A percentile compares a stretch with the other conserved stretches of the same genome.
phyloP scores from a whole-genome alignment of 306 rosid genomes.

The Vicia villosa region DNA sequence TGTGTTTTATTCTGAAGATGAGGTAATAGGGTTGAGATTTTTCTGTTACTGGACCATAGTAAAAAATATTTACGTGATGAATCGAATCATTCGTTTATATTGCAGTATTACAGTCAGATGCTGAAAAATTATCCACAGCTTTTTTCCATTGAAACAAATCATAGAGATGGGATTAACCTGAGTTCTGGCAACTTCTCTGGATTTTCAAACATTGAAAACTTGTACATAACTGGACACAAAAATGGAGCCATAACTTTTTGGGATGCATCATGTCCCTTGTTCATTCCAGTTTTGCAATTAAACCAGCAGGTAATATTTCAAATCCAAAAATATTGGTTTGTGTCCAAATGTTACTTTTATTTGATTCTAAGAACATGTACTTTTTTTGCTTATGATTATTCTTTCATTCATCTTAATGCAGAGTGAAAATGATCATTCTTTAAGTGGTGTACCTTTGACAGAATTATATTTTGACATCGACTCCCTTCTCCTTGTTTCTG shows the following conservation, averaged over 20 bases:
- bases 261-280: constrained; percentile 77
- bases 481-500: constrained; percentile 71
- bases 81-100: neutral
- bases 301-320: constrained; percentile 72
- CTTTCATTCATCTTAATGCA: constrained; percentile 42
- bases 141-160: constrained; percentile 59
- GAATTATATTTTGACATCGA: constrained; percentile 60
- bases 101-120: constrained; percentile 62
- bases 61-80: too few relatives aligned
- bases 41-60: neutral
- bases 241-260: constrained; percentile 79
- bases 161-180: constrained; percentile 54
- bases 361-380: neutral
- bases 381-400: neutral
- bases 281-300: constrained; percentile 64
- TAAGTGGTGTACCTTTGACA: constrained; percentile 77
- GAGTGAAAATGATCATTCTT: constrained; percentile 77
- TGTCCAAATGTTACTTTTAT: neutral
- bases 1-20: constrained; percentile 48
- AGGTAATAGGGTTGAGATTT: constrained; percentile 50
- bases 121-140: constrained; percentile 61
- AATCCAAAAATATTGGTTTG: neutral
- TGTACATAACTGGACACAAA: constrained; percentile 86
- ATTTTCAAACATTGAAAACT: constrained; percentile 64
- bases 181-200: constrained; percentile 60